These are phyloP conservation scores for Sordariomycetes sp. DNA, from an alignment of 2,329 filamentous ascomycete genomes.

Conservation along the genomic window DNA sequence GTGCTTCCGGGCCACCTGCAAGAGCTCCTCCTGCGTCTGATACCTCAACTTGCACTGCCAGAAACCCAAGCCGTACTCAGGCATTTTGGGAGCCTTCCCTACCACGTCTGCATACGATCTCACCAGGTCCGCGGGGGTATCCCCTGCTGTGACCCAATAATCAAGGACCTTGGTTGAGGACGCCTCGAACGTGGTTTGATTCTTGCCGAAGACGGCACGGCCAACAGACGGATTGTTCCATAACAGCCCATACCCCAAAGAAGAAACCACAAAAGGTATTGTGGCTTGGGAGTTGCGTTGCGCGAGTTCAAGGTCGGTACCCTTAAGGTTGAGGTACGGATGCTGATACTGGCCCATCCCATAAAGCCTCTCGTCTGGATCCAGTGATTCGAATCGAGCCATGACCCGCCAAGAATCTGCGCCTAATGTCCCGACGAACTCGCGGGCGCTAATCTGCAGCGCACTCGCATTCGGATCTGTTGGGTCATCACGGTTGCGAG, in stretches of 20 bases:
- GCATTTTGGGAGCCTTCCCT: constrained; percentile 56
- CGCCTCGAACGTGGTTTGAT: constrained; percentile 53
- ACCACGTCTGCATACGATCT: constrained; percentile 46
- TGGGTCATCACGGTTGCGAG: too few relatives aligned
- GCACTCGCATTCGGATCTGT: too few relatives aligned
- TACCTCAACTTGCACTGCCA: constrained; percentile 62
- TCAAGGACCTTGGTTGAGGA: constrained; percentile 48
- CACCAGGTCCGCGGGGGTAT: constrained; percentile 44
- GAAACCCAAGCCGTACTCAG: constrained; percentile 58
- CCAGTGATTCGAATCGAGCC: constrained; percentile 48
- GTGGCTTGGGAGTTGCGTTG: constrained; percentile 59
- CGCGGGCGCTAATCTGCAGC: too few relatives aligned
- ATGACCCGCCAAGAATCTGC: too few relatives aligned
- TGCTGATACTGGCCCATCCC: constrained; percentile 65
- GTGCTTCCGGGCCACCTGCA: constrained; percentile 52
- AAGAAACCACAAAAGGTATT: constrained; percentile 53
- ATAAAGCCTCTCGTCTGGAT: constrained; percentile 48
- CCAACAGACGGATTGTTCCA: constrained; percentile 60
- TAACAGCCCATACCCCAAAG: constrained; percentile 51
- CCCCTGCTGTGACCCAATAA: constrained; percentile 54
- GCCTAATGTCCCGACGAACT: too few relatives aligned
- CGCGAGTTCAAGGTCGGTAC: constrained; percentile 52
- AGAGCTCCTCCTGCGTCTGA: constrained; percentile 54
- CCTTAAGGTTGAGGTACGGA: constrained; percentile 51
- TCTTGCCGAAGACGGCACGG: constrained; percentile 49